Evolutionary conservation across 2,329 filamentous ascomycete species (phyloP), one percentile per base, ranked within the genome.

Genomic region (Aspergillus neoniger): DNA sequence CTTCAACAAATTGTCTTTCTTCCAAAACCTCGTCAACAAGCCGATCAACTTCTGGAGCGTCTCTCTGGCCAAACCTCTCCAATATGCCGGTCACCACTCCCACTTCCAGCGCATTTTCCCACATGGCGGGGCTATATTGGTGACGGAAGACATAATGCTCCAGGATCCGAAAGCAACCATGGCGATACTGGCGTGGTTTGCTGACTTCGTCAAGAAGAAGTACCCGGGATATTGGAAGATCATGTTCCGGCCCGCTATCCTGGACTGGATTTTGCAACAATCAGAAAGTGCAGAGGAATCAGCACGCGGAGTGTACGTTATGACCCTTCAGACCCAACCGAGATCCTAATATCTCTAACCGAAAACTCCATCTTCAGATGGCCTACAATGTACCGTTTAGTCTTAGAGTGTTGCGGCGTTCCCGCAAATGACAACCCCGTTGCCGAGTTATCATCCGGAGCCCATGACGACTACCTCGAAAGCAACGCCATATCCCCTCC

Each of bases 131-230:
- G 73, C 74, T 1, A 70, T 79, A 25, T 69, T 81, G 6, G 61
- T 81, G 15, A 79, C 79, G 1, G 77, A 80, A 60, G 77, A 78
- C 48, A 67, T 76, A 12, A 72, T 79, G 57, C 32, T 73, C 61
- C 56, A 62, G 47, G 69, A 76, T 7, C 66, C 72, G 0, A 63
- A 71, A 17, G 67, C 60, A 19, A 68, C 74, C 1, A 50, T 75
- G 2, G 63, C 71, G 5, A 69, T 78, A 2, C 58, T 80, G n/a
- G 62, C 63, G 15, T 80, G 77, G 77, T 77, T 79, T 55, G 56
- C 57, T 19, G 61, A 65, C 0, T 67, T 56, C 28, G 36, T 63
- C 7, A 65, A 47, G 17, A 61, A 58, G 7, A 73, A 69, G 36
- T 65, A 63, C 17, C 67, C 65, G 1, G 73, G 72, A 3, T 70